Evolutionary conservation across 306 rosid species (phyloP), one percentile per base, ranked within the genome.

Genomic region (barrel medic (Medicago truncatula)): DNA sequence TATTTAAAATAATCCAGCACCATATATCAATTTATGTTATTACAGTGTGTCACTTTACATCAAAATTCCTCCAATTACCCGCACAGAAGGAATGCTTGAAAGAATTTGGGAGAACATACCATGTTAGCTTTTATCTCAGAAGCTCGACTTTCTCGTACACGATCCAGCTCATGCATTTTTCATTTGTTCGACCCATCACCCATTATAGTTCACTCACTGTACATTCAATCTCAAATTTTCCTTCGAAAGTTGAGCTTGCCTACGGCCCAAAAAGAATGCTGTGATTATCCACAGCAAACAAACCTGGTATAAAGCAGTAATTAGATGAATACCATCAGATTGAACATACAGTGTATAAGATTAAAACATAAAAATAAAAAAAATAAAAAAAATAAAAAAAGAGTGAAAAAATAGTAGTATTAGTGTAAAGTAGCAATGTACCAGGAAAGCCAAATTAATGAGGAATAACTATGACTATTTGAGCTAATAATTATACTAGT

Each of bases 251-350:
- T 86, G 90, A 44, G 59, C 79, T 83, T 92, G 98, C 49, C 88
- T 90, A 73, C 88, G 89, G 20, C 99, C 99, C 78, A 95, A 83
- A 81, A 78, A 88, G 79, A 87, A 85, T 38, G 97, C 99, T 4
- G 88, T 80, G 72, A 83, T 77, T 73, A 95, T 84, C 99, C 97
- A 95, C 74, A 88, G 47, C 69, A 86, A 64, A 78, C 97, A 89
- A 70, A 95, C 86, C 97, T 95, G 91, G 56, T 46, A 67, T 71
- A 78, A 40, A 65, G 36, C 60, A 86, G 64, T 52, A 49, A 11
- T 63, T 70, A 77, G 21, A 2, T 67, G 13, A 31, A 64, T 36
- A 47, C 18, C 49, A 47, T 83, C 60, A 74, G 69, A 43, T 31
- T 59, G 20, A 21, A 49, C 66, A 46, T 38, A 71, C 11, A 17